phyloP scores from a whole-genome alignment of 2,329 filamentous ascomycete genomes.

The Fusarium sp. region DNA sequence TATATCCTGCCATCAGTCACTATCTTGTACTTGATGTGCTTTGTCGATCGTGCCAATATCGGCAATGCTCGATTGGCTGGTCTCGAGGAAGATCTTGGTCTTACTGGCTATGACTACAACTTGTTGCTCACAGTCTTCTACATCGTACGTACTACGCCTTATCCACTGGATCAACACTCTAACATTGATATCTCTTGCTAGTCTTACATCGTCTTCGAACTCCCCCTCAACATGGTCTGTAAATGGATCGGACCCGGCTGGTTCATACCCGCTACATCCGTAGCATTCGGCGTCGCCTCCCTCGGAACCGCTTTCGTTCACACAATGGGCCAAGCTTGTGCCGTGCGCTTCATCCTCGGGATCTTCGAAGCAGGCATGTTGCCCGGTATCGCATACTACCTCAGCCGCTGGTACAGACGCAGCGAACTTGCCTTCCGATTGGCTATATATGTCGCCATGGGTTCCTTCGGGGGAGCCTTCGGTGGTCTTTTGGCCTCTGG shows the following conservation, averaged over 20 bases:
- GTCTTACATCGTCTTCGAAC: constrained; percentile 70
- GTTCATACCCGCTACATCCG: constrained; percentile 66
- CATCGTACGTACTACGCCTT: not conserved
- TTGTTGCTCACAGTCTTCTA: constrained; percentile 11
- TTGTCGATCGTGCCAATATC: constrained; percentile 79
- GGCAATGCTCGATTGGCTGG: constrained; percentile 66
- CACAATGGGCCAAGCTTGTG: constrained; percentile 42
- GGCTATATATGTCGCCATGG: constrained; percentile 19
- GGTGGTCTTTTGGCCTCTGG: constrained; percentile 10
- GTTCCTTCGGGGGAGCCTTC: constrained; percentile 8
- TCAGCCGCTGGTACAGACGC: constrained; percentile 70
- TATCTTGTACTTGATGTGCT: constrained; percentile 61
- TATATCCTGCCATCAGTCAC: constrained; percentile 23
- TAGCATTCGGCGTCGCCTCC: constrained; percentile 44
- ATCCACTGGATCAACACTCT: not conserved
- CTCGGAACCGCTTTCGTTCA: constrained; percentile 17
- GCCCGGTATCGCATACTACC: constrained; percentile 73
- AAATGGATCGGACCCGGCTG: constrained; percentile 73
- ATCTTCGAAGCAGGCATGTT: constrained; percentile 73
- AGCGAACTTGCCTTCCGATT: constrained; percentile 12
- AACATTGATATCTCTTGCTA: not conserved
- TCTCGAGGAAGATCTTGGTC: constrained; percentile 65
- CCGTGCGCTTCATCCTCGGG: constrained; percentile 68
- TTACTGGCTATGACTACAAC: constrained; percentile 58
- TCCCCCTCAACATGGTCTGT: constrained; percentile 71